Evolutionary conservation across 768 basidiomycete species (phyloP).

Genomic region (Pleurotus djamor): DNA sequence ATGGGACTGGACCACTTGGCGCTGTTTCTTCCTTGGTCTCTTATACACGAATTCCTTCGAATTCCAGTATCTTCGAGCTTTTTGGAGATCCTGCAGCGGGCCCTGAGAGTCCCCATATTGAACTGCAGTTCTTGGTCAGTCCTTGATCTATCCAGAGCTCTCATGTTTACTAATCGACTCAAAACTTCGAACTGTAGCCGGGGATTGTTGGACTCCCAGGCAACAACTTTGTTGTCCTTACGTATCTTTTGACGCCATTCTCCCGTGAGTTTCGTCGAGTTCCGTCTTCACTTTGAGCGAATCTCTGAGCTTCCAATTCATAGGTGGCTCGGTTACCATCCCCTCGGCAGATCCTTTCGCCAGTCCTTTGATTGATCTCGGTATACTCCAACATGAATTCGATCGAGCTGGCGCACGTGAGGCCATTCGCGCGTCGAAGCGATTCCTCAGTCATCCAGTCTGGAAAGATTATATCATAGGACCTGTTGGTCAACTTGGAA

Average conservation of each 20-base stretch:
- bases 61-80: slow-evolving; percentile 9
- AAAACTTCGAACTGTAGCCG: neutral
- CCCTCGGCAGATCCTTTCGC: slow-evolving; percentile 19
- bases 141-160: neutral
- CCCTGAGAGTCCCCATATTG: slow-evolving; percentile 16
- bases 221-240: slow-evolving; percentile 10
- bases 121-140: slow-evolving; percentile 15
- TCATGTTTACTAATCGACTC: neutral
- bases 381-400: slow-evolving; percentile 16
- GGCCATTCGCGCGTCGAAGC: slow-evolving; percentile 13
- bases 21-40: slow-evolving; percentile 6
- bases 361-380: slow-evolving; percentile 19
- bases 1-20: slow-evolving; percentile 15
- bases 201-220: slow-evolving; percentile 11
- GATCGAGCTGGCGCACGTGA: slow-evolving; percentile 19
- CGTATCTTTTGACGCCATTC: slow-evolving; percentile 14
- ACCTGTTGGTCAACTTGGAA: slow-evolving; percentile 15
- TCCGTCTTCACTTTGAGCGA: neutral
- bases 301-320: neutral
- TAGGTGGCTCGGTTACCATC: slow-evolving; percentile 20
- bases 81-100: slow-evolving; percentile 21
- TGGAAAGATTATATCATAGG: slow-evolving; percentile 24
- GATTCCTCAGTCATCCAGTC: slow-evolving; percentile 19
- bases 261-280: slow-evolving; percentile 13
- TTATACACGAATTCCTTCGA: slow-evolving; percentile 16